A percentile compares a stretch with the other conserved stretches of the same genome.
Evolutionary conservation across 345 rosid genomes (phyloP).

Genomic region (Brassica carinata): DNA sequence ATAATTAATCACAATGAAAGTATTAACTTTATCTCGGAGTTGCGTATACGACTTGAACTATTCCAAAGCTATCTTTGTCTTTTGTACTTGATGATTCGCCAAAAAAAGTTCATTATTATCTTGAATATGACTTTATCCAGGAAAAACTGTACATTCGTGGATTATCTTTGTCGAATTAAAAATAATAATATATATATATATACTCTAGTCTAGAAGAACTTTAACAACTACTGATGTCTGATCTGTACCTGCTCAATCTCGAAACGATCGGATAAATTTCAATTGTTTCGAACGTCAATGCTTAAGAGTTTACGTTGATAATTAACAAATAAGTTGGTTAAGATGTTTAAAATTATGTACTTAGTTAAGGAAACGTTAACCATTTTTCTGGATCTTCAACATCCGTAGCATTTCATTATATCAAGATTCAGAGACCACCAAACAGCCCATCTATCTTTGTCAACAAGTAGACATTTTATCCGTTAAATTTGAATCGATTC

Average conservation of each 20-base stretch:
- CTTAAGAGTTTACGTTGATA: not conserved
- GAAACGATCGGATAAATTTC: not conserved
- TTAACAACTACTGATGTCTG: constrained; percentile 9
- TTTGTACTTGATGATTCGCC: constrained; percentile 7
- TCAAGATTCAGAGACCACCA: not conserved
- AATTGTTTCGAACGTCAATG: not conserved
- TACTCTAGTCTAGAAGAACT: not conserved
- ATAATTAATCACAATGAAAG: not conserved
- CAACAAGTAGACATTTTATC: not conserved
- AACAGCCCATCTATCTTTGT: not conserved
- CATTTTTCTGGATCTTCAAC: not conserved
- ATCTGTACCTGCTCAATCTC: constrained; percentile 8
- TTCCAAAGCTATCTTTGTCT: constrained; percentile 16
- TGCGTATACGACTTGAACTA: constrained; percentile 38
- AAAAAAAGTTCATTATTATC: constrained; percentile 8
- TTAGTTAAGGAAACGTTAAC: not conserved
- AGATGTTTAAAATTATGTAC: not conserved
- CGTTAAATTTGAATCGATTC: no score
- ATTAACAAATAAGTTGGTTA: not conserved
- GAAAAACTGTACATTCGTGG: not conserved
- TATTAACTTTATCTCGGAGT: constrained; percentile 15
- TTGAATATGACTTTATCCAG: constrained; percentile 15
- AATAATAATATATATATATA: not conserved
- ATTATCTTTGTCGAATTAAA: not conserved
- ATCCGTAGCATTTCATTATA: not conserved